Conservation (phyloP, 108 stramenopile species). For the Fragilariopsis cylindrus region DNA sequence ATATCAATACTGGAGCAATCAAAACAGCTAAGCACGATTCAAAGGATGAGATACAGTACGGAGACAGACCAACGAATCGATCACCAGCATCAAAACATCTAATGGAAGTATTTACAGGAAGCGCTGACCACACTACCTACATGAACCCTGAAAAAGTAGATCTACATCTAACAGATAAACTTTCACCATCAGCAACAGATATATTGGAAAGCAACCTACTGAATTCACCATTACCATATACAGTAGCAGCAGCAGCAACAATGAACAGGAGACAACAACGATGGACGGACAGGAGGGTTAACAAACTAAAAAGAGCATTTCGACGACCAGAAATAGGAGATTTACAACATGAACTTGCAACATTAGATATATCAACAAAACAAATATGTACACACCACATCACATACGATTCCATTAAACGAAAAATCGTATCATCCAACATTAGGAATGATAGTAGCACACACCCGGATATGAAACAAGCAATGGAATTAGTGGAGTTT, state of each 20-base stretch:
- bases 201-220: background rate
- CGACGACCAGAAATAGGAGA: background rate
- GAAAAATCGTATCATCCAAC: background rate
- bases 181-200: background rate
- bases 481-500: background rate
- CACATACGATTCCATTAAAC: background rate
- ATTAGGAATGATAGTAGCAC: background rate
- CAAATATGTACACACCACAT: background rate
- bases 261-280: background rate
- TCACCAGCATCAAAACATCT: constrained; percentile 14
- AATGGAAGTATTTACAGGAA: background rate
- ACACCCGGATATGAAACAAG: background rate
- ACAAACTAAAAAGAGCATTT: background rate
- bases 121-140: background rate
- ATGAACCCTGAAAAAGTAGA: background rate
- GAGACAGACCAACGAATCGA: background rate
- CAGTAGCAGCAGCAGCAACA: background rate
- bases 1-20: background rate
- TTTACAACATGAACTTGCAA: background rate
- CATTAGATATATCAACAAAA: constrained; percentile 2
- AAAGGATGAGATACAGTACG: constrained; percentile 17
- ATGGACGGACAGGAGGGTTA: no score
- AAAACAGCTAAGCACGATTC: background rate
- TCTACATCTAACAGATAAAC: background rate
- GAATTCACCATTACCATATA: background rate